phyloP scores from a whole-genome alignment of 2,329 filamentous ascomycete species.

The Apiospora sp. region DNA sequence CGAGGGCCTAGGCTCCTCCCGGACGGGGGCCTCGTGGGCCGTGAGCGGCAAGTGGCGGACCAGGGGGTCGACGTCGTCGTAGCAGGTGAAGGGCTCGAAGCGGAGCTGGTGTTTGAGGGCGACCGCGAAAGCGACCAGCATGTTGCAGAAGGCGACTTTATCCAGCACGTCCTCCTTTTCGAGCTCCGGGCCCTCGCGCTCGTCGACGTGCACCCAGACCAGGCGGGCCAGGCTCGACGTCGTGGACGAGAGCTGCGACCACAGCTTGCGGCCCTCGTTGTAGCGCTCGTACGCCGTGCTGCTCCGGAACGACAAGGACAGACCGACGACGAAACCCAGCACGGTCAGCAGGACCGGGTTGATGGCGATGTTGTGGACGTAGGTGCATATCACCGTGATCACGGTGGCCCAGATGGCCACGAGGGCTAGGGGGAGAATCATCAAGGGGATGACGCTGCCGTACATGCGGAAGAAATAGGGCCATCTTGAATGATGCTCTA shows the following conservation, averaged over 20 bases:
- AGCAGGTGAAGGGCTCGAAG: conserved; percentile 82
- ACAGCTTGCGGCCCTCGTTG: conserved; percentile 68
- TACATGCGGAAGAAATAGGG: conserved; percentile 80
- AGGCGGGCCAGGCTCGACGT: conserved; percentile 74
- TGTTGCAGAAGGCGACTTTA: conserved; percentile 66
- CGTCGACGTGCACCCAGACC: conserved; percentile 81
- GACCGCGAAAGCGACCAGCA: conserved; percentile 79
- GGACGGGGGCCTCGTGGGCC: conserved; percentile 47
- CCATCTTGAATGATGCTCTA: conserved; percentile 75
- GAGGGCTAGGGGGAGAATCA: conserved; percentile 73
- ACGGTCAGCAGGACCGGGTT: conserved; percentile 77
- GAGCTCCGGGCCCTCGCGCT: conserved; percentile 59
- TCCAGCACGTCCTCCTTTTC: conserved; percentile 73
- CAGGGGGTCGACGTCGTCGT: conserved; percentile 75
- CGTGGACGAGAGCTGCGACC: conserved; percentile 68
- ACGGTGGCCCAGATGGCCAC: conserved; percentile 71
- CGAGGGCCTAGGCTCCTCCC: conserved; percentile 50
- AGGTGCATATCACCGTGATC: conserved; percentile 68
- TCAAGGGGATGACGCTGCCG: conserved; percentile 75
- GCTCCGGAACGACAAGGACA: conserved; percentile 80
- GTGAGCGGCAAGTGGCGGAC: conserved; percentile 76
- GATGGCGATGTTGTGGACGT: conserved; percentile 76
- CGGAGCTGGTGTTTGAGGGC: conserved; percentile 83
- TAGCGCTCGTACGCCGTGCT: conserved; percentile 80
- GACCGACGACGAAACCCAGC: conserved; percentile 84